These are phyloP conservation scores for Botrytis deweyae DNA, from an alignment of 2,329 filamentous ascomycete genomes.

Conservation along the genomic window DNA sequence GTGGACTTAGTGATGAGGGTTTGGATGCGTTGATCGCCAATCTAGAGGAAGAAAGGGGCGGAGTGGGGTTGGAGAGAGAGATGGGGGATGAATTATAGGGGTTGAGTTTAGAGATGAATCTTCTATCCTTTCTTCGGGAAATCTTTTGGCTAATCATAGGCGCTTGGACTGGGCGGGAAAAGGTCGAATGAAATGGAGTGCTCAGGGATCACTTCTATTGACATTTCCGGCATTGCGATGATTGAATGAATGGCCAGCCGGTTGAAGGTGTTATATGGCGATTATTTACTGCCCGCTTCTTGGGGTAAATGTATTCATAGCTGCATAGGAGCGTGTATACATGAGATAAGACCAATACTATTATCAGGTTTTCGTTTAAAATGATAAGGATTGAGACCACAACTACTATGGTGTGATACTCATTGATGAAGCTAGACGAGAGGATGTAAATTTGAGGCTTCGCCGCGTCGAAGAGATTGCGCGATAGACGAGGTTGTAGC, in stretches of 20 bases:
- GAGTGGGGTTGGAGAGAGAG: conserved; percentile 16
- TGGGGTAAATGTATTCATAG: not conserved
- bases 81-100: conserved; percentile 3
- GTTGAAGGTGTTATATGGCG: not conserved
- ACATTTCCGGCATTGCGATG: conserved; percentile 1
- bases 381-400: not conserved
- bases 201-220: not conserved
- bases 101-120: not conserved
- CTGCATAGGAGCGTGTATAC: too few species aligned
- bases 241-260: too few species aligned
- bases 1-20: conserved; percentile 39
- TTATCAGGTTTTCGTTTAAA: not conserved
- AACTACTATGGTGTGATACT: not conserved
- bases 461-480: not conserved
- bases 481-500: not conserved
- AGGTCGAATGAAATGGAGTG: not conserved
- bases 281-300: not conserved
- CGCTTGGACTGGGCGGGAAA: not conserved
- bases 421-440: not conserved
- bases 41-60: conserved; percentile 29
- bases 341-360: not conserved
- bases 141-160: not conserved
- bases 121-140: not conserved
- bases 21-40: conserved; percentile 34
- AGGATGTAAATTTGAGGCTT: not conserved